Evolutionary conservation across 345 rosid genomes (phyloP).

Genomic region (Erucastrum elatum): DNA sequence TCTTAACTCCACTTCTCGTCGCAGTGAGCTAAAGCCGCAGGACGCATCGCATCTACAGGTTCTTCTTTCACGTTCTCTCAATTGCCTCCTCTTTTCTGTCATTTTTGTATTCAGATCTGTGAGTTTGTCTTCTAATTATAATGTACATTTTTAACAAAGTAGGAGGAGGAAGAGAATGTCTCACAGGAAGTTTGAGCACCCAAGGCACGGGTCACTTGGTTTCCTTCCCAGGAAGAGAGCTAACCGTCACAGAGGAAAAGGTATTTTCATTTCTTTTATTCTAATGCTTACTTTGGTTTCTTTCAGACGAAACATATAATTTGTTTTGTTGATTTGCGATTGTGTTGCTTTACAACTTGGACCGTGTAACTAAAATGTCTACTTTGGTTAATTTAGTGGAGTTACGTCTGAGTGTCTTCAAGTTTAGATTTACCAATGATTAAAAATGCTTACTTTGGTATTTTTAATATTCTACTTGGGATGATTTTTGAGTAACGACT

Average conservation of each 20-base stretch:
- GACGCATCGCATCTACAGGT: constrained; percentile 25
- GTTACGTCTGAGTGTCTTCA: background rate
- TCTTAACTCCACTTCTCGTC: background rate
- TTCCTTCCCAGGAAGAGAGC: constrained; percentile 86
- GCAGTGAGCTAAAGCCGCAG: constrained; percentile 24
- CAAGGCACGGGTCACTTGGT: constrained; percentile 88
- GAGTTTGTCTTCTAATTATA: background rate
- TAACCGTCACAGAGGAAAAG: constrained; percentile 85
- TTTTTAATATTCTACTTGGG: too few relatives aligned
- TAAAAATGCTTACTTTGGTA: background rate
- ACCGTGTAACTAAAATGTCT: background rate
- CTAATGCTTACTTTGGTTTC: background rate
- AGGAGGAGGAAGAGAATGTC: constrained; percentile 52
- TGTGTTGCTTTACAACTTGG: background rate
- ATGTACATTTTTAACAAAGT: too few relatives aligned
- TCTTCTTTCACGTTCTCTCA: background rate
- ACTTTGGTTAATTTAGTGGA: background rate
- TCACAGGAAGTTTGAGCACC: constrained; percentile 94
- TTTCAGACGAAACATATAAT: background rate
- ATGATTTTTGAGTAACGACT: background rate
- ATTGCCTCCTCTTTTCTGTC: background rate
- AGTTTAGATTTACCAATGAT: background rate
- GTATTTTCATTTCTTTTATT: background rate
- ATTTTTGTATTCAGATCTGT: background rate
- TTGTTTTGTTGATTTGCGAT: background rate